phyloP scores from a whole-genome alignment of 768 basidiomycete genomes.

The Rhodotorula taiwanensis region DNA sequence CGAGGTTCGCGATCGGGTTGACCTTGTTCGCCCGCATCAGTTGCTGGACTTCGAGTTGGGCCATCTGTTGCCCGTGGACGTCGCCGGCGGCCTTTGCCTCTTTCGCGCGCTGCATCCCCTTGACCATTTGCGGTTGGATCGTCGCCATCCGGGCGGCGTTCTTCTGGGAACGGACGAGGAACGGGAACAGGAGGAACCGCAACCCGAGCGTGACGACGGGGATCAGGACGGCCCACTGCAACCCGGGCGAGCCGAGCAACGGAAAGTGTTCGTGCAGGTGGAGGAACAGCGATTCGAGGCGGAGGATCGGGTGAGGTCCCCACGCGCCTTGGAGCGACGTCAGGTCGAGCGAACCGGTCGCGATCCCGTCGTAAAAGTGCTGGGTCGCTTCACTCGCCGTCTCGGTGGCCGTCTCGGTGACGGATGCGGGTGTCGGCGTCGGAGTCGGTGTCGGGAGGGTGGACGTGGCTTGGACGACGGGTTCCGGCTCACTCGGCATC shows the following conservation, averaged over 20 bases:
- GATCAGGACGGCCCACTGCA: constrained; percentile 83
- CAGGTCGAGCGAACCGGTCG: constrained; percentile 33
- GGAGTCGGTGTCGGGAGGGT: not conserved
- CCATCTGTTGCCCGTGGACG: constrained; percentile 48
- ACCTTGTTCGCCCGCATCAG: constrained; percentile 64
- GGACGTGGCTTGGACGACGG: too few relatives aligned
- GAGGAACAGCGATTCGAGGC: constrained; percentile 35
- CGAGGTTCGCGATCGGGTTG: constrained; percentile 54
- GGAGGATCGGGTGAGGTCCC: constrained; percentile 37
- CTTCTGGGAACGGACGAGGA: constrained; percentile 55
- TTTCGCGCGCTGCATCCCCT: constrained; percentile 53
- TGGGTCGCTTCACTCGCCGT: not conserved
- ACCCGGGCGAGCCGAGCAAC: constrained; percentile 48
- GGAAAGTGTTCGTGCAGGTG: constrained; percentile 37
- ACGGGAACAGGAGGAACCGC: constrained; percentile 58
- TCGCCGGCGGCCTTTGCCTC: constrained; percentile 48
- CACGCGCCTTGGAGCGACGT: constrained; percentile 30
- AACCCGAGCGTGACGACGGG: constrained; percentile 58
- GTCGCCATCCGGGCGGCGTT: constrained; percentile 58
- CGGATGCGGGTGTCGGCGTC: not conserved
- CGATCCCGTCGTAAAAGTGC: constrained; percentile 27
- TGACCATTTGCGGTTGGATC: constrained; percentile 56
- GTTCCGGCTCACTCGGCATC: too few relatives aligned
- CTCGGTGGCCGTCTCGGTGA: not conserved
- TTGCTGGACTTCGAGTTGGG: constrained; percentile 50